Evolutionary conservation across 2,329 filamentous ascomycete genomes (phyloP).

Genomic region (Aspergillus sp.): DNA sequence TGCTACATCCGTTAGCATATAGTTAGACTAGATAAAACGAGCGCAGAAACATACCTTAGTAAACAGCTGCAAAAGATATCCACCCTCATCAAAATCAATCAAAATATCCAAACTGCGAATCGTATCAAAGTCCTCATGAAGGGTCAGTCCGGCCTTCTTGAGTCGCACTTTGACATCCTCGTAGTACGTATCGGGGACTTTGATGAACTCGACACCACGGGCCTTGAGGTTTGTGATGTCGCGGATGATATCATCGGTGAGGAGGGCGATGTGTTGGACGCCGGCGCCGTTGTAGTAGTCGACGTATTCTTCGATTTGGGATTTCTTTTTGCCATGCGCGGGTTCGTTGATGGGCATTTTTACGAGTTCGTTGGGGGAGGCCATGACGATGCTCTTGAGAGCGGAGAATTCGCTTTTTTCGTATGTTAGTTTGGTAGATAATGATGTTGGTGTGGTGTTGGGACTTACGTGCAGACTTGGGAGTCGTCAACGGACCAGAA

Average conservation of each 20-base stretch:
- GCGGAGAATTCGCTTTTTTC: constrained; percentile 68
- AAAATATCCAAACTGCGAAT: constrained; percentile 77
- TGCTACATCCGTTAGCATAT: constrained; percentile 44
- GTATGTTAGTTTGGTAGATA: neutral
- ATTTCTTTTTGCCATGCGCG: constrained; percentile 81
- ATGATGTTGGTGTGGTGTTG: no score
- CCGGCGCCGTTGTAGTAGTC: constrained; percentile 85
- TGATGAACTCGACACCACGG: constrained; percentile 90
- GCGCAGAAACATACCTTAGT: constrained; percentile 61
- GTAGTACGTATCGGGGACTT: constrained; percentile 84
- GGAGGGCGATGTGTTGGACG: constrained; percentile 89
- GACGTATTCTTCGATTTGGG: constrained; percentile 91
- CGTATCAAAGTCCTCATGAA: constrained; percentile 76
- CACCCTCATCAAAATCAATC: constrained; percentile 91
- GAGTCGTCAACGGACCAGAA: constrained; percentile 97
- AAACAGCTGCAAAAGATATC: constrained; percentile 73
- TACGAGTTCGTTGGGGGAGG: constrained; percentile 74
- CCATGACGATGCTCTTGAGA: constrained; percentile 85
- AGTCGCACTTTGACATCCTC: constrained; percentile 68
- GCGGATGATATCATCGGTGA: constrained; percentile 72
- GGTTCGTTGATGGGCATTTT: constrained; percentile 99
- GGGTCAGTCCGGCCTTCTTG: constrained; percentile 53
- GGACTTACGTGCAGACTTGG: constrained; percentile 66
- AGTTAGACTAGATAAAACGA: neutral
- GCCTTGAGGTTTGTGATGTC: constrained; percentile 73